phyloP scores from a whole-genome alignment of 371 early-diverging fungal species.

The Agmasoma carcini region DNA sequence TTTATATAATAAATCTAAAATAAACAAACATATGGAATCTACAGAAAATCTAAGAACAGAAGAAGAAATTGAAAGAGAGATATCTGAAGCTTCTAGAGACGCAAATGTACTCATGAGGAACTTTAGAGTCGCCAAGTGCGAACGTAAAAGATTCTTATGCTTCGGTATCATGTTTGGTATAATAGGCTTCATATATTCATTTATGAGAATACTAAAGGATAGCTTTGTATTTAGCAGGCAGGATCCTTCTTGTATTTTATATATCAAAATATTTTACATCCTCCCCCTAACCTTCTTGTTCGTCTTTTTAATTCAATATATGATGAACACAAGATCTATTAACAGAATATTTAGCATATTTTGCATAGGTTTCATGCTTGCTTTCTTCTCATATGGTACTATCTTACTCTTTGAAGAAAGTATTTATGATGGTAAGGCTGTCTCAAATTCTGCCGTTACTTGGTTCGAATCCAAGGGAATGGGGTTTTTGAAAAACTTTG shows the following conservation, averaged over 20 bases:
- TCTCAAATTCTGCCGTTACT: slow-evolving; percentile 5
- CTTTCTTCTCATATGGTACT: slow-evolving; percentile 44
- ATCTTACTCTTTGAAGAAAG: slow-evolving; percentile 46
- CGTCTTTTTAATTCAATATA: slow-evolving; percentile 46
- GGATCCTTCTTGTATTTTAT: slow-evolving; percentile 49
- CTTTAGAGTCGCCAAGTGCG: slow-evolving; percentile 48
- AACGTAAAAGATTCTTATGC: slow-evolving; percentile 46
- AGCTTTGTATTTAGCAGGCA: slow-evolving; percentile 50
- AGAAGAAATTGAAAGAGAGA: slow-evolving; percentile 50
- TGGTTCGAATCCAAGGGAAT: slow-evolving; percentile 25
- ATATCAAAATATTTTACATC: slow-evolving; percentile 50
- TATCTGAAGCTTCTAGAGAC: slow-evolving; percentile 18
- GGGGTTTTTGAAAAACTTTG: slow-evolving; percentile 31
- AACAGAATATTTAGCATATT: slow-evolving; percentile 46
- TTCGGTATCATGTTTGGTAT: slow-evolving; percentile 50
- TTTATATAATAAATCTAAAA: too few species aligned
- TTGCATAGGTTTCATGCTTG: slow-evolving; percentile 37
- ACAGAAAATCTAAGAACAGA: slow-evolving; percentile 37
- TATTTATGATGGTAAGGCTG: slow-evolving; percentile 47
- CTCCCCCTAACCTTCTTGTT: slow-evolving; percentile 43
- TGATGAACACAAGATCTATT: slow-evolving; percentile 31
- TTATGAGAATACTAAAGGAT: slow-evolving; percentile 55
- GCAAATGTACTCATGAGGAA: slow-evolving; percentile 27
- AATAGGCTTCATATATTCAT: slow-evolving; percentile 52
- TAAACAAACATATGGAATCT: background rate